phyloP scores from a whole-genome alignment of 768 basidiomycete genomes.

The Trametes cingulata region DNA sequence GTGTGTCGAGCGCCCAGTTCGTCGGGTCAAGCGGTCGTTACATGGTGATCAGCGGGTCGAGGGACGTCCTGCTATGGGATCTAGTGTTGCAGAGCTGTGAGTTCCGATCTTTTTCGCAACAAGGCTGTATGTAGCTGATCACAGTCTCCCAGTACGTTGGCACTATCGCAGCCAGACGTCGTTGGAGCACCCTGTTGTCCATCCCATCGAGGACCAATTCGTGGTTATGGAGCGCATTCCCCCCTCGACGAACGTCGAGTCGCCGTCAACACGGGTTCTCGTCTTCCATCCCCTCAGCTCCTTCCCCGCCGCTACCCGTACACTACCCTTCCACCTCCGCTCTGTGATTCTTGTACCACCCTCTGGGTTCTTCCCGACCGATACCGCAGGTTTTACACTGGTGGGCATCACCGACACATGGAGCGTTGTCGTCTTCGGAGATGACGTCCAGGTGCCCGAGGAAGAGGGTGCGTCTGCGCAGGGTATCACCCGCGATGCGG shows the following conservation, averaged over 20 bases:
- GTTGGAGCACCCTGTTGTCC: conserved; percentile 52
- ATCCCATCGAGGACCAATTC: conserved; percentile 59
- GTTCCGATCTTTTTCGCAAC: conserved; percentile 27
- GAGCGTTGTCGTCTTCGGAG: conserved; percentile 69
- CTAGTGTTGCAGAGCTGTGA: conserved; percentile 61
- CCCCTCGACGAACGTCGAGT: conserved; percentile 8
- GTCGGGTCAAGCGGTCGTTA: conserved; percentile 73
- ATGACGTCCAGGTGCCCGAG: conserved; percentile 44
- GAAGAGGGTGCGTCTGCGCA: conserved; percentile 46
- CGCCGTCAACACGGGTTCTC: conserved; percentile 38
- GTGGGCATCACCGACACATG: conserved; percentile 71
- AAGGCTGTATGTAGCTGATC: background rate
- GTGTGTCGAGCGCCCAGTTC: conserved; percentile 54
- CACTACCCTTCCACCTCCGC: conserved; percentile 65
- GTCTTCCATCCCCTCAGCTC: conserved; percentile 51
- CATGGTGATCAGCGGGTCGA: conserved; percentile 53
- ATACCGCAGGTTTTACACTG: conserved; percentile 49
- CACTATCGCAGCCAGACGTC: conserved; percentile 40
- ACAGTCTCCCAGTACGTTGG: conserved; percentile 59
- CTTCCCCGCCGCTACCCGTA: conserved; percentile 42
- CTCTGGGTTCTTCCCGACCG: conserved; percentile 33
- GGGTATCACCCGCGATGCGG: conserved; percentile 34
- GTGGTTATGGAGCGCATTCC: conserved; percentile 49
- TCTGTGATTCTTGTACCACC: conserved; percentile 41
- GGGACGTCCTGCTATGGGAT: conserved; percentile 71